A percentile compares a stretch with the other conserved stretches of the same genome.
Evolutionary conservation across 352 stramenopile species (phyloP).

Genomic region (Phytophthora meadii): DNA sequence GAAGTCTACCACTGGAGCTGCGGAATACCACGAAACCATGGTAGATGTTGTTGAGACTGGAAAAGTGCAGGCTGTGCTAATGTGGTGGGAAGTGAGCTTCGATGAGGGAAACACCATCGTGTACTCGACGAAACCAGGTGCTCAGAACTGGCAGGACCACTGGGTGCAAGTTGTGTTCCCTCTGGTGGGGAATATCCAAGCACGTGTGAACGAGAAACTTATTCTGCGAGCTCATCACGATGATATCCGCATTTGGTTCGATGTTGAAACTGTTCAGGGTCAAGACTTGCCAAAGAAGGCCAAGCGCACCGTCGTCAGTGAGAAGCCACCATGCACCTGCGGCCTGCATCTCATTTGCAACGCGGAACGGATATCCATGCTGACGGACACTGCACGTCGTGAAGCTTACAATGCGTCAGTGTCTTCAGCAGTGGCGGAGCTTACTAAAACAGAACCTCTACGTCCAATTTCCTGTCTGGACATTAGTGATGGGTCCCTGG

Average conservation of each 20-base stretch:
- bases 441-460: constrained; percentile 18
- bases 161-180: constrained; percentile 85
- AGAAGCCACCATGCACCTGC: constrained; percentile 73
- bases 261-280: constrained; percentile 41
- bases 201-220: constrained; percentile 35
- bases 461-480: constrained; percentile 65
- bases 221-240: constrained; percentile 69
- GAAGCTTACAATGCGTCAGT: constrained; percentile 51
- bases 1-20: constrained; percentile 28
- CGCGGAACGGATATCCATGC: constrained; percentile 79
- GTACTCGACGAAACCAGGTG: constrained; percentile 71
- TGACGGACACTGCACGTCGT: constrained; percentile 55
- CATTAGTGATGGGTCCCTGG: constrained; percentile 77
- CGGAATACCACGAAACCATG: constrained; percentile 45
- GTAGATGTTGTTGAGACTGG: constrained; percentile 46
- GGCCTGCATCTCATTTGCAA: constrained; percentile 85
- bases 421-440: constrained; percentile 17
- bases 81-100: constrained; percentile 86
- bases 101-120: constrained; percentile 52
- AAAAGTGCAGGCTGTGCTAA: constrained; percentile 69
- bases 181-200: constrained; percentile 41
- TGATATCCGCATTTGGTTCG: constrained; percentile 84
- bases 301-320: constrained; percentile 28
- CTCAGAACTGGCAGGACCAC: constrained; percentile 86
- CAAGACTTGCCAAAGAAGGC: constrained; percentile 44